Evolutionary conservation across 192 early-diverging fungal species (phyloP), one percentile per base, ranked within the genome.

Genomic region (Borealophlyctis nickersoniae): DNA sequence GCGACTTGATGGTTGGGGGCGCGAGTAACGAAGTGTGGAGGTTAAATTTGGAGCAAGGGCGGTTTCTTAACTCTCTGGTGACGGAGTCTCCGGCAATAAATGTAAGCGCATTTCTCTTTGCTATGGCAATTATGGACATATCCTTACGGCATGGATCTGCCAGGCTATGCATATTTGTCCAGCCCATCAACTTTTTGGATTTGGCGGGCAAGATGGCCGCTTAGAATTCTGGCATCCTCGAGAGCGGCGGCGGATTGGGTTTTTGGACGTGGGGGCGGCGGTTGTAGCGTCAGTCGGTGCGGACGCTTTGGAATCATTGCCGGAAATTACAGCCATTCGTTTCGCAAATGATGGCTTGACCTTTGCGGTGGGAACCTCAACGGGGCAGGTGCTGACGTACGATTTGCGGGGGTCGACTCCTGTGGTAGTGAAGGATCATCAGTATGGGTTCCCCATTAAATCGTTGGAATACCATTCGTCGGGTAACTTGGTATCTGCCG

Each of bases 211-310:
- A 63, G 82, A 92, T 72, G 95, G 94, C 27, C 71, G 79, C 0
- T 81, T 95, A 22, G 94, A 97, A 80, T 95, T 99, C 65, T 99
- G 95, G 95, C 92, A 99, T 76, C 91, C 95, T 26, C 60, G 52
- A 2, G 60, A 70, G 36, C 81, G 92, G 56, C 81, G 86, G 13
- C 61, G 86, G 3, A 66, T 81, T 32, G 87, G 83, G 4, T 71
- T 87, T 4, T 83, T 98, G 45, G 94, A 94, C 4, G 60, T 91
- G 13, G 51, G 59, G 14, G 62, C 67, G 24, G 49, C 65, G 14
- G 58, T 73, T n/a, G 71, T 58, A 7, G 69, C 60, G 31, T 45
- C 72, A 16, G 36, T 65, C 26, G 76, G 67, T 26, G 39, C 66
- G 23, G 74, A 53, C 11, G 31, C 50, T 2, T 56, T 81, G 56